Evolutionary conservation across 208 protist species (phyloP).

Genomic region (Acanthamoeba sp.): DNA sequence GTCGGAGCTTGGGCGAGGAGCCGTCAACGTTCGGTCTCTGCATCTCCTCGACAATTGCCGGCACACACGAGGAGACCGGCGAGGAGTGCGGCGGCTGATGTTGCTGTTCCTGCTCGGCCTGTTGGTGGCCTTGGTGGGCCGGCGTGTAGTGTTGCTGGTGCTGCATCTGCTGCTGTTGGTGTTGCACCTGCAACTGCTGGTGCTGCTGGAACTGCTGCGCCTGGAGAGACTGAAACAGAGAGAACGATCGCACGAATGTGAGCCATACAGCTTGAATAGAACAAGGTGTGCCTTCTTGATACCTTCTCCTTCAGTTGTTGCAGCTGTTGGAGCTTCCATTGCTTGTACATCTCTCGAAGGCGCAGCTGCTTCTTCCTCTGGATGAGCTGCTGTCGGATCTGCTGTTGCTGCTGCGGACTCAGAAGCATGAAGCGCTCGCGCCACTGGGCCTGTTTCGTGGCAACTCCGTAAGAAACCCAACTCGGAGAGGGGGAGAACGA

Average conservation of each 20-base stretch:
- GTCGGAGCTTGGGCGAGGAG: background rate
- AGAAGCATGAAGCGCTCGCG: constrained; percentile 7
- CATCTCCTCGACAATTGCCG: background rate
- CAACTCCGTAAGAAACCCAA: background rate
- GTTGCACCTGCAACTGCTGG: constrained; percentile 15
- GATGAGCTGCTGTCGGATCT: constrained; percentile 25
- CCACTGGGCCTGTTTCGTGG: background rate
- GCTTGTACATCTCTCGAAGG: constrained; percentile 4
- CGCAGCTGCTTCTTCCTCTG: constrained; percentile 33
- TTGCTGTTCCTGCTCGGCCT: background rate
- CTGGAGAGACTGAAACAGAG: background rate
- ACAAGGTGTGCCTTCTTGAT: background rate
- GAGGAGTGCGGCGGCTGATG: background rate
- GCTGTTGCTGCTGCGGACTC: constrained; percentile 45
- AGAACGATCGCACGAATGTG: background rate
- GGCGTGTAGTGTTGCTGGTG: background rate
- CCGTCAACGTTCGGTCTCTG: background rate
- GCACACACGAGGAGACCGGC: background rate
- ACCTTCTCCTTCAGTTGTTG: constrained; percentile 16
- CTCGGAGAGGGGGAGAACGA: background rate
- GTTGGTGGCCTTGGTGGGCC: background rate
- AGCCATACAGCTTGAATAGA: background rate
- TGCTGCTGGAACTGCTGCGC: constrained; percentile 8
- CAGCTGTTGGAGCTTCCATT: constrained; percentile 41
- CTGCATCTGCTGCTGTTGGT: background rate